Base-by-base conservation (phyloP, 2,329 filamentous ascomycete species). In the Colletotrichum cordylinicola region DNA sequence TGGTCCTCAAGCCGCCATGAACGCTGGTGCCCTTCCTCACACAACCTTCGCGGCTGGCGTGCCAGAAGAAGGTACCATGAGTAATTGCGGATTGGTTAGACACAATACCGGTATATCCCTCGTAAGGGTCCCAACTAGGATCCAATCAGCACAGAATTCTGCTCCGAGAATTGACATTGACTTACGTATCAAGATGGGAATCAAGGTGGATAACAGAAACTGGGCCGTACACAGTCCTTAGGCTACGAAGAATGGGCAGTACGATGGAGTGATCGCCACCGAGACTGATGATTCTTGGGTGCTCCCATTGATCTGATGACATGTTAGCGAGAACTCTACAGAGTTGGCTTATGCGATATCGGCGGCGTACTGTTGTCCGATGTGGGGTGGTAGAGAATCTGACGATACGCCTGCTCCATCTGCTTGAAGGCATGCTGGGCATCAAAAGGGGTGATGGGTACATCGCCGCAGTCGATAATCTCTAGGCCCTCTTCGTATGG, bases 11-110 rank as follows among this genome's bases (percentile, higher is more conserved):
- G 2, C 96, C 95, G 0, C 94, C 96, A 83, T 98, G 96, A 9
- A 96, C 94, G 10, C 90, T 91, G 1, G 91, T 93, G 16, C 88
- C 87, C 83, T 96, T 96, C 74, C 91, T 89, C 73, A 98, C 93
- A 33, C 98, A 86, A 0, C 94, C 94, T 82, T 98, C 95, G 27
- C 92, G 91, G 61, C 93, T 92, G 6, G 96, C 96, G 78, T 96
- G 90, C 93, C 95, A 96, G 88, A 98, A 98, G 92, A 98, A 96
- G 78, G 91, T 94, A 4, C 96, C 96, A 84, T 98, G 96, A 80
- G 93, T 98, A 86, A 97, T 96, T 79, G 93, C 90, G 3, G 72
- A 67, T 39, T 67, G 65, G 1, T 67, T 67, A 13, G 65, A 67
- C 4, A 67, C 43, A 6, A 27, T 18, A 27, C 58, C 58, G 1